Percentiles rank a stretch among this genome's conserved stretches.
phyloP scores from a whole-genome alignment of 2,329 filamentous ascomycete genomes.

The Lachnellula cervina region DNA sequence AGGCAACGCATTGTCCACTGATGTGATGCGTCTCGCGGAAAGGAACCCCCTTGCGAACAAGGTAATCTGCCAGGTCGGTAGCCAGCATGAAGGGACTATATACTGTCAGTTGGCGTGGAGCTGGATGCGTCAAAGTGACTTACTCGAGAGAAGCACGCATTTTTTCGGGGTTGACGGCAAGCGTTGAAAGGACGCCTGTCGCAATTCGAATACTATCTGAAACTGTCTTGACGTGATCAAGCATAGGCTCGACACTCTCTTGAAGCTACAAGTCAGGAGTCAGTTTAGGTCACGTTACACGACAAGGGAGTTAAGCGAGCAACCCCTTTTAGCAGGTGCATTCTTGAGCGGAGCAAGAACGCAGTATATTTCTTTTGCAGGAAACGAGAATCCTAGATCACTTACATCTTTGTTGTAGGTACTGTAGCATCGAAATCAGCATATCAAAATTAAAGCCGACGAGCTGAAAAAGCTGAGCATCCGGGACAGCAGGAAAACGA shows the following conservation, averaged over 20 bases:
- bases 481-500: background rate
- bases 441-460: background rate
- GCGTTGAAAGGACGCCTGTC: constrained; percentile 71
- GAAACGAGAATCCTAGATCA: background rate
- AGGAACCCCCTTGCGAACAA: constrained; percentile 63
- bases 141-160: constrained; percentile 76
- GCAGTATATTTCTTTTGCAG: background rate
- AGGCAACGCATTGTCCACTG: constrained; percentile 65
- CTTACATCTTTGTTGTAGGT: constrained; percentile 80
- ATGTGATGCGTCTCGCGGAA: constrained; percentile 81
- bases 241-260: constrained; percentile 79
- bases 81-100: constrained; percentile 64
- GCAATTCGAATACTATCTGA: constrained; percentile 78
- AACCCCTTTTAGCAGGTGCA: constrained; percentile 57
- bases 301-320: constrained; percentile 77
- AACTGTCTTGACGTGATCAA: constrained; percentile 78
- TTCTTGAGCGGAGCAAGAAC: background rate
- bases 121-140: constrained; percentile 35
- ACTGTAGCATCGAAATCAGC: constrained; percentile 56
- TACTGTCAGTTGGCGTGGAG: background rate
- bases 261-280: constrained; percentile 47
- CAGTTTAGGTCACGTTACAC: constrained; percentile 43
- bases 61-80: constrained; percentile 60
- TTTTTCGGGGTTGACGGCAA: constrained; percentile 64
- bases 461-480: background rate